phyloP scores from a whole-genome alignment of 2,329 filamentous ascomycete species.

The Chaetomiaceae sp. region DNA sequence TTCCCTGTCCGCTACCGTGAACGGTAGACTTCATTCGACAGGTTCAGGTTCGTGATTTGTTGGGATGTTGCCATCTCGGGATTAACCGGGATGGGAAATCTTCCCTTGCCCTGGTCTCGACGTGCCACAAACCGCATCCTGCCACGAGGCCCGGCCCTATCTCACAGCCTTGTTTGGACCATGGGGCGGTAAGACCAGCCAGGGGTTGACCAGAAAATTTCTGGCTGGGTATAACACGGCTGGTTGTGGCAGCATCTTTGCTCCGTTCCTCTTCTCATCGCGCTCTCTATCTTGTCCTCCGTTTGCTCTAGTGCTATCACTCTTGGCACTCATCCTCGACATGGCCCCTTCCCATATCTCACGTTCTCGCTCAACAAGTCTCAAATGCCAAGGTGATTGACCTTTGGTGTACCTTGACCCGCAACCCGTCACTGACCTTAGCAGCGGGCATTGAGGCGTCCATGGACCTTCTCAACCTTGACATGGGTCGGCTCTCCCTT shows the following conservation, averaged over 20 bases:
- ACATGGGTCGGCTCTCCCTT: constrained; percentile 29
- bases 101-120: constrained; percentile 4
- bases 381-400: constrained; percentile 12
- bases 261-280: not conserved
- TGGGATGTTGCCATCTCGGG: constrained; percentile 1
- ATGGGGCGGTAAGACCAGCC: not conserved
- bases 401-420: not conserved
- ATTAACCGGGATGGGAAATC: constrained; percentile 11
- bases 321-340: too few relatives aligned
- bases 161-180: constrained; percentile 5
- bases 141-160: constrained; percentile 11
- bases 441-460: constrained; percentile 31
- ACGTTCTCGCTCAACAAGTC: not conserved
- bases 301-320: too few relatives aligned
- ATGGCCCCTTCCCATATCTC: constrained; percentile 8
- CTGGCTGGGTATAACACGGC: constrained; percentile 1
- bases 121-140: constrained; percentile 16
- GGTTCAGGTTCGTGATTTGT: constrained; percentile 6
- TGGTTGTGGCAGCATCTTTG: not conserved
- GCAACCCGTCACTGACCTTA: not conserved
- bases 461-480: constrained; percentile 27
- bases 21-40: not conserved
- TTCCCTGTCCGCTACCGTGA: not conserved
- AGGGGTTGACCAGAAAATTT: not conserved
- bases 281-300: too few relatives aligned